A percentile compares a stretch with the other conserved stretches of the same genome.
These are phyloP conservation scores for Paramecium tetraurelia DNA, from an alignment of 73 alveolate species.

Conservation along the genomic window DNA sequence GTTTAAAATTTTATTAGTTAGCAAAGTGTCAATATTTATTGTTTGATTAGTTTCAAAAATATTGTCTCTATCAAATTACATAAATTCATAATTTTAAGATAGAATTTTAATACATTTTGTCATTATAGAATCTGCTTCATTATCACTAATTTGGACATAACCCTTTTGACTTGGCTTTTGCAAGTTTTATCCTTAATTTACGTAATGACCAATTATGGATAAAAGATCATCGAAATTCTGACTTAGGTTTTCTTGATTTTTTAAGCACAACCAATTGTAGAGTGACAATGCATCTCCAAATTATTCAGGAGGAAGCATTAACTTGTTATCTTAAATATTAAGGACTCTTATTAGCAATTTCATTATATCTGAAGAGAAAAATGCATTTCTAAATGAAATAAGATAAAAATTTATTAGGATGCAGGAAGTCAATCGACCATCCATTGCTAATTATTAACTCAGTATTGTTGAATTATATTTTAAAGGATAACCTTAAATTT, in stretches of 20 bases:
- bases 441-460: neutral
- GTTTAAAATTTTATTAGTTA: too few relatives aligned
- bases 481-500: neutral
- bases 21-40: too few relatives aligned
- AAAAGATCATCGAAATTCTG: neutral
- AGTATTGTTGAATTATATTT: neutral
- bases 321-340: neutral
- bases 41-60: too few relatives aligned
- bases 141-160: too few relatives aligned
- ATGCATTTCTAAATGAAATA: too few relatives aligned
- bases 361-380: neutral
- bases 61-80: too few relatives aligned
- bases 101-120: too few relatives aligned
- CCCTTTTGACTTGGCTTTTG: too few relatives aligned
- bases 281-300: neutral
- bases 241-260: too few relatives aligned
- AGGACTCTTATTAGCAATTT: neutral
- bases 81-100: too few relatives aligned
- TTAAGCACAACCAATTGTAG: too few relatives aligned
- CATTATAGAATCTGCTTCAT: too few relatives aligned
- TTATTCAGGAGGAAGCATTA: neutral
- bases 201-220: neutral
- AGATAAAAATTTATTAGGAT: neutral
- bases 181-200: neutral
- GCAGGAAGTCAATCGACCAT: neutral